These are phyloP conservation scores for Lepidopterella palustris DNA, from an alignment of 495 filamentous ascomycete species.

Conservation along the genomic window DNA sequence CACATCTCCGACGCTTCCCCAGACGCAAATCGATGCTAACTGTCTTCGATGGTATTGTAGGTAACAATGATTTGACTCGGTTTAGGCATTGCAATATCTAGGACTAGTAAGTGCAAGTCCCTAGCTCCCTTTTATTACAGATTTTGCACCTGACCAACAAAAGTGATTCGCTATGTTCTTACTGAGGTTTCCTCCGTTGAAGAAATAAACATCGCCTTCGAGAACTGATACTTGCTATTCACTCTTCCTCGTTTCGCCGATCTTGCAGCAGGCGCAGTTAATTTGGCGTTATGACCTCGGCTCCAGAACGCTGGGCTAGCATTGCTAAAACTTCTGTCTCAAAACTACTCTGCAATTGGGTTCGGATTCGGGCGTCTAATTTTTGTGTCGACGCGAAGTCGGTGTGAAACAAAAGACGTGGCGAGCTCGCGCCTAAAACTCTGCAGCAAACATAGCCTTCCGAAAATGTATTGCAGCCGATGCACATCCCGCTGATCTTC, in stretches of 20 bases:
- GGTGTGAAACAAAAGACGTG: neutral
- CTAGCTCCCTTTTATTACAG: neutral
- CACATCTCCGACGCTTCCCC: neutral
- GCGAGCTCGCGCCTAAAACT: neutral
- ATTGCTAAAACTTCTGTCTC: too few species aligned
- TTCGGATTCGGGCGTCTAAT: too few species aligned
- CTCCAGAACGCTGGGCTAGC: neutral
- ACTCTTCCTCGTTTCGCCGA: neutral
- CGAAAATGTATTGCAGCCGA: too few species aligned
- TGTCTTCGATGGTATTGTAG: neutral
- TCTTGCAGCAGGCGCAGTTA: neutral
- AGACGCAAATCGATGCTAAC: neutral
- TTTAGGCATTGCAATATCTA: neutral
- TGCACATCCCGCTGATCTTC: too few species aligned
- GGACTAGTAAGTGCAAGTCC: neutral
- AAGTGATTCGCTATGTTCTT: constrained; percentile 72
- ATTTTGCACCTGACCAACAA: constrained; percentile 57
- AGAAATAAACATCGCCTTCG: constrained; percentile 82
- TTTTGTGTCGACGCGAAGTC: neutral
- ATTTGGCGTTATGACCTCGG: neutral
- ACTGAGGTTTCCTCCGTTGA: constrained; percentile 62
- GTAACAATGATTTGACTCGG: neutral
- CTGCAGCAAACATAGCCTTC: neutral
- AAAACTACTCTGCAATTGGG: too few species aligned
- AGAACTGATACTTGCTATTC: constrained; percentile 62